Evolutionary conservation across 306 rosid genomes (phyloP).

Genomic region (Abrus precatorius): DNA sequence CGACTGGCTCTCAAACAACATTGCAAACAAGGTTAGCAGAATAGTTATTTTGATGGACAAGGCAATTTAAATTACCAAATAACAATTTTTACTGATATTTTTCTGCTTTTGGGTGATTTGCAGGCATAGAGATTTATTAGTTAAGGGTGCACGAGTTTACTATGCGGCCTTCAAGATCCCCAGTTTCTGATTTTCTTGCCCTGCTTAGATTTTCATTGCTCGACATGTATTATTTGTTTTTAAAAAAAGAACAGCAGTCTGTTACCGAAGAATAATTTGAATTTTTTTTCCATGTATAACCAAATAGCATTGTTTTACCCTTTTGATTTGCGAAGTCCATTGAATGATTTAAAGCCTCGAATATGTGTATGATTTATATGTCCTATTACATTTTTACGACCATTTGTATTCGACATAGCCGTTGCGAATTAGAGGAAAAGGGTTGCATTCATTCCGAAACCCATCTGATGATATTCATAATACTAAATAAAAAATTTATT

Average conservation of each 20-base stretch:
- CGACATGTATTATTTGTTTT: slow-evolving; percentile 56
- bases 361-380: not conserved
- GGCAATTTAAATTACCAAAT: slow-evolving; percentile 4
- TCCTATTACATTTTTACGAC: not conserved
- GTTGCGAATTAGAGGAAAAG: not conserved
- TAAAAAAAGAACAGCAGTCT: slow-evolving; percentile 41
- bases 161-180: slow-evolving; percentile 18
- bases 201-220: slow-evolving; percentile 49
- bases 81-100: slow-evolving; percentile 15
- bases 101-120: slow-evolving; percentile 44
- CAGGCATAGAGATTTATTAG: slow-evolving; percentile 67
- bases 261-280: slow-evolving; percentile 60
- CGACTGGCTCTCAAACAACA: slow-evolving; percentile 94
- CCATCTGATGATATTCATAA: not conserved
- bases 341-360: slow-evolving; percentile 36
- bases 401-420: not conserved
- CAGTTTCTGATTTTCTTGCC: slow-evolving; percentile 45
- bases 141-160: slow-evolving; percentile 48
- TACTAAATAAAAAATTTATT: not conserved
- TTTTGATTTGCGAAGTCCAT: slow-evolving; percentile 45
- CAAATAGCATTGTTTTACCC: slow-evolving; percentile 50
- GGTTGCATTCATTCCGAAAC: not conserved
- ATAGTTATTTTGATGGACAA: not conserved
- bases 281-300: slow-evolving; percentile 43
- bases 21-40: slow-evolving; percentile 75